A percentile compares a stretch with the other conserved stretches of the same genome.
Evolutionary conservation across 192 early-diverging fungal genomes (phyloP).

Genomic region (Entomortierella lignicola): DNA sequence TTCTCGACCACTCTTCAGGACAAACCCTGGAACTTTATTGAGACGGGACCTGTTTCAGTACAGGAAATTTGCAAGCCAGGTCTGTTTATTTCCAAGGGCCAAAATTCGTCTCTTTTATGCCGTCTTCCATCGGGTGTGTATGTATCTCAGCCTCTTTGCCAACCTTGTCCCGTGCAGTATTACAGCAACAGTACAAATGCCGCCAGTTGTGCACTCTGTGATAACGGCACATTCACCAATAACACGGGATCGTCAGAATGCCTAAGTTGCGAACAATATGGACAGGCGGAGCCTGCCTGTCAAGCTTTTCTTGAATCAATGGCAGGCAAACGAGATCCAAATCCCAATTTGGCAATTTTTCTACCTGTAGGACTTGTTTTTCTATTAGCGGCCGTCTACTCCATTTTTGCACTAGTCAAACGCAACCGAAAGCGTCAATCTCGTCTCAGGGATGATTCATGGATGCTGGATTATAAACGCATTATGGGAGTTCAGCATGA

Average conservation of each 20-base stretch:
- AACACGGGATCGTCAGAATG: conserved; percentile 16
- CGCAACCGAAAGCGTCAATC: conserved; percentile 28
- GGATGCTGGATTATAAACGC: conserved; percentile 48
- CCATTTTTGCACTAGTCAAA: background rate
- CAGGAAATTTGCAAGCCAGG: conserved; percentile 38
- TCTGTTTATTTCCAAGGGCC: conserved; percentile 4
- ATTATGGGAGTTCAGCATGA: conserved; percentile 48
- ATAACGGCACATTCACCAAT: conserved; percentile 26
- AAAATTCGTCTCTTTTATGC: conserved; percentile 18
- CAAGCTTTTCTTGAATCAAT: conserved; percentile 33
- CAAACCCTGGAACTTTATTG: conserved; percentile 38
- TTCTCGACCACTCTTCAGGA: conserved; percentile 34
- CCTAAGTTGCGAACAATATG: conserved; percentile 27
- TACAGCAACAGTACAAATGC: conserved; percentile 33
- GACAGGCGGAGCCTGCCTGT: conserved; percentile 8
- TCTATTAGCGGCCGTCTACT: background rate
- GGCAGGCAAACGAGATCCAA: conserved; percentile 12
- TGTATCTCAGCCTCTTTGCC: conserved; percentile 21
- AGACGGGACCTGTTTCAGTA: conserved; percentile 16
- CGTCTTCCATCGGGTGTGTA: background rate
- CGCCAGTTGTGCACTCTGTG: conserved; percentile 25
- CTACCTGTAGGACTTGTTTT: conserved; percentile 24
- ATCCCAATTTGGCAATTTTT: conserved; percentile 23
- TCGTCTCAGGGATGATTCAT: conserved; percentile 43
- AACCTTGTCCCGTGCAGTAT: conserved; percentile 13